Evolutionary conservation across 179 eudicot genomes (phyloP).

Genomic region (Beta corolliflora): DNA sequence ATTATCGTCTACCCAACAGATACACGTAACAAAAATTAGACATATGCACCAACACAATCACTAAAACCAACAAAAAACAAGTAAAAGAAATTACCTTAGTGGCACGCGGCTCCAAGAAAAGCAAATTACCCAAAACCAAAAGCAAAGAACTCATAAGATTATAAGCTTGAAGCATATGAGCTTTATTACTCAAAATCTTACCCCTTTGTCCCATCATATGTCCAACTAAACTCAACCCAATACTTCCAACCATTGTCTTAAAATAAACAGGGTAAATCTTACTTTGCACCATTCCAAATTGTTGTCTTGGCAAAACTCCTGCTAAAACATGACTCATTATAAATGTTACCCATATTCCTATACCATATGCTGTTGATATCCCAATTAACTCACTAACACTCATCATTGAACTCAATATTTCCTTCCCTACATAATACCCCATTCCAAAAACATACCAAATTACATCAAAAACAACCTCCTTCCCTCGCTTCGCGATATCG

Average conservation of each 20-base stretch:
- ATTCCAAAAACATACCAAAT: slow-evolving; percentile 22
- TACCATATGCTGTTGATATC: slow-evolving; percentile 63
- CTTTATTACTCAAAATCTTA: slow-evolving; percentile 3
- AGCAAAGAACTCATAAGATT: slow-evolving; percentile 46
- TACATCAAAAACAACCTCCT: slow-evolving; percentile 36
- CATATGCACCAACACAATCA: no score
- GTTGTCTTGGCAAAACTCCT: slow-evolving; percentile 60
- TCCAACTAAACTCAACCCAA: slow-evolving; percentile 57
- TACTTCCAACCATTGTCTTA: slow-evolving; percentile 58
- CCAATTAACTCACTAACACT: slow-evolving; percentile 55
- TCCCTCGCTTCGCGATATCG: slow-evolving; percentile 36
- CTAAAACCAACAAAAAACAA: no score
- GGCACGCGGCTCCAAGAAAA: slow-evolving; percentile 76
- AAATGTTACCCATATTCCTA: slow-evolving; percentile 79
- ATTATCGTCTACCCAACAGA: no score
- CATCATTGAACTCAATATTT: slow-evolving; percentile 28
- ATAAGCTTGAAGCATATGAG: slow-evolving; percentile 41
- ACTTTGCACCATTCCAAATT: slow-evolving; percentile 80
- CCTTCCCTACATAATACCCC: slow-evolving; percentile 28
- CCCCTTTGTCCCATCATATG: slow-evolving; percentile 45
- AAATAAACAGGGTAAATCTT: slow-evolving; percentile 78
- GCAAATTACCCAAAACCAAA: slow-evolving; percentile 55
- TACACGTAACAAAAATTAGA: not conserved
- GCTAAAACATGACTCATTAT: slow-evolving; percentile 68
- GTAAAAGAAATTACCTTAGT: slow-evolving; percentile 49